Percentiles rank a stretch among this genome's conserved stretches.
Evolutionary conservation across 2,329 filamentous ascomycete genomes (phyloP).

Genomic region (Pestalotiopsis sp.): DNA sequence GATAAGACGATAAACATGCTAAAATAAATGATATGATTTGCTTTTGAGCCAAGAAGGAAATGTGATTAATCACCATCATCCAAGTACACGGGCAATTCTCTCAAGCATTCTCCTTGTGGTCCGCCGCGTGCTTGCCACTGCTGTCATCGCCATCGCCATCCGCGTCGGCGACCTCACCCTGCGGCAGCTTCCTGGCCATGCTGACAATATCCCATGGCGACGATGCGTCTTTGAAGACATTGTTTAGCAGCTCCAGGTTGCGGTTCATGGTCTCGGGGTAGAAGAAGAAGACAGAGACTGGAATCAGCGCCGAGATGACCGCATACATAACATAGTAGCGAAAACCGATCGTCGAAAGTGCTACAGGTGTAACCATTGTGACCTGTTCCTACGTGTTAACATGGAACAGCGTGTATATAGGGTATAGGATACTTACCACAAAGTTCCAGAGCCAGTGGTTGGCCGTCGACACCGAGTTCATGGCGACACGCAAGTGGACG

Average conservation of each 20-base stretch:
- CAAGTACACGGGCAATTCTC: background rate
- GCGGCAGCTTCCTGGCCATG: slow-evolving; percentile 6
- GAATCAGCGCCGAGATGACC: slow-evolving; percentile 46
- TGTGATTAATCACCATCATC: background rate
- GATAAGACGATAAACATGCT: no score
- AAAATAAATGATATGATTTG: no score
- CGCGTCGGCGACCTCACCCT: slow-evolving; percentile 3
- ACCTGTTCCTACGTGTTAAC: background rate
- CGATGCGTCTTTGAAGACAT: slow-evolving; percentile 44
- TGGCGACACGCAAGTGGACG: slow-evolving; percentile 52
- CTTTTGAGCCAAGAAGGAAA: no score
- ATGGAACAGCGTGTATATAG: no score
- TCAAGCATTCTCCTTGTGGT: background rate
- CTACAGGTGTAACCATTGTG: slow-evolving; percentile 46
- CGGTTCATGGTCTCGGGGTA: slow-evolving; percentile 54
- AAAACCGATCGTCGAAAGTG: slow-evolving; percentile 53
- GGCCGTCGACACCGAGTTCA: slow-evolving; percentile 58
- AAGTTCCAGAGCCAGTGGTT: slow-evolving; percentile 56
- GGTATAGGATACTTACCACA: slow-evolving; percentile 28
- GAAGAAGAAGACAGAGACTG: slow-evolving; percentile 46
- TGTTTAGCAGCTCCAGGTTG: slow-evolving; percentile 48
- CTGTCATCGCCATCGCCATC: background rate
- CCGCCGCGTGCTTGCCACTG: background rate
- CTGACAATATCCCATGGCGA: slow-evolving; percentile 37
- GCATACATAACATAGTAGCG: slow-evolving; percentile 54